Evolutionary conservation across 371 early-diverging fungal genomes (phyloP).

Genomic region (Dichotomocladium elegans): DNA sequence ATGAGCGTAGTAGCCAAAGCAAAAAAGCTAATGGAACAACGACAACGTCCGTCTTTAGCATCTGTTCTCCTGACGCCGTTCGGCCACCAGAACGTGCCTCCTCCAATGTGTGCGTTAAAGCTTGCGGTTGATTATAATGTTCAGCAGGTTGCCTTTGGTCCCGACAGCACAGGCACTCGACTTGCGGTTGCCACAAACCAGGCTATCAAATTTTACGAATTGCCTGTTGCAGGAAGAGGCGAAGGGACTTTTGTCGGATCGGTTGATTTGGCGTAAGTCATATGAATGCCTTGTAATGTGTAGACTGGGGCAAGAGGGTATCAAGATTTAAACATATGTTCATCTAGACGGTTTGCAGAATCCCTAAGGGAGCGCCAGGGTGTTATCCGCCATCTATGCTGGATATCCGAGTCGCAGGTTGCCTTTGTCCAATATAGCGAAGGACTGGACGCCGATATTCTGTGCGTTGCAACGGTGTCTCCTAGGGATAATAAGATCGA

Average conservation of each 20-base stretch:
- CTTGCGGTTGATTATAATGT: slow-evolving; percentile 41
- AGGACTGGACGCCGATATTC: slow-evolving; percentile 16
- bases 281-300: background rate
- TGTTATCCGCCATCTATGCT: slow-evolving; percentile 30
- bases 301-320: no score
- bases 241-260: slow-evolving; percentile 11
- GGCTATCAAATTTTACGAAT: slow-evolving; percentile 43
- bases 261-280: background rate
- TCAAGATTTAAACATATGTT: background rate
- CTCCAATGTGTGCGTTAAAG: slow-evolving; percentile 79
- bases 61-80: slow-evolving; percentile 83
- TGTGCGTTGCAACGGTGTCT: slow-evolving; percentile 17
- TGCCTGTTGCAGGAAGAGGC: slow-evolving; percentile 33
- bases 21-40: background rate
- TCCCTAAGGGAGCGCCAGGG: slow-evolving; percentile 2
- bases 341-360: background rate
- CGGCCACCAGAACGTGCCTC: slow-evolving; percentile 83
- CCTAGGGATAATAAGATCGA: background rate
- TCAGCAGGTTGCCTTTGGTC: slow-evolving; percentile 64
- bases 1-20: background rate
- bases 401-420: slow-evolving; percentile 25
- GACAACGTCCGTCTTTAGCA: slow-evolving; percentile 12
- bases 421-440: slow-evolving; percentile 31
- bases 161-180: slow-evolving; percentile 56
- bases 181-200: slow-evolving; percentile 64